Conservation (phyloP, 495 filamentous ascomycete genomes). For the Aspergillus carlsbadensis region DNA sequence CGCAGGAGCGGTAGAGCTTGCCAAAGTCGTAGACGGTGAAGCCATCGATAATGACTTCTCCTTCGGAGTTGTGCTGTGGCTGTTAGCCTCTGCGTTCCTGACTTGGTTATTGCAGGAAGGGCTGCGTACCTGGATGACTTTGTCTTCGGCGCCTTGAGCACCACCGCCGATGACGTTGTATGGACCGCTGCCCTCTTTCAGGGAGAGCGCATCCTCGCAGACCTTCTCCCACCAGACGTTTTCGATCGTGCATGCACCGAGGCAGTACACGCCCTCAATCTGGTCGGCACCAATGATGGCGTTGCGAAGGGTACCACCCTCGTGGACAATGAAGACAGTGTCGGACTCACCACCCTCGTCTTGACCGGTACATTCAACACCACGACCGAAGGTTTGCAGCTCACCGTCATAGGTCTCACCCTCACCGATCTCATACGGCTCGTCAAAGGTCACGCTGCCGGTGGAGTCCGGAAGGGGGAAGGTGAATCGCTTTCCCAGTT, state of each 20-base stretch:
- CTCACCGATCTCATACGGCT: conserved; percentile 33
- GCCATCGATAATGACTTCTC: conserved; percentile 56
- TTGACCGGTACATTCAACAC: conserved; percentile 39
- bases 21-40: conserved; percentile 50
- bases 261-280: conserved; percentile 46
- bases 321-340: conserved; percentile 42
- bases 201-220: conserved; percentile 27
- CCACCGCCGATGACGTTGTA: conserved; percentile 57
- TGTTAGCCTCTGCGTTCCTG: neutral
- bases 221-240: conserved; percentile 44
- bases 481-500: conserved; percentile 11
- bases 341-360: conserved; percentile 48
- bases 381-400: conserved; percentile 46
- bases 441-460: conserved; percentile 20
- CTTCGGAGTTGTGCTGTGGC: conserved; percentile 52
- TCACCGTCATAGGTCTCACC: conserved; percentile 42
- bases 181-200: conserved; percentile 31
- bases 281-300: conserved; percentile 46
- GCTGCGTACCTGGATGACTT: conserved; percentile 47
- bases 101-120: neutral
- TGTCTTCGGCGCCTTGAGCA: conserved; percentile 57
- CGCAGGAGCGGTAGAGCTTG: conserved; percentile 59
- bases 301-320: conserved; percentile 41
- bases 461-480: conserved; percentile 23
- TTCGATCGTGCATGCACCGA: conserved; percentile 40